Conservation (phyloP, 306 rosid genomes). For the Neltuma alba region DNA sequence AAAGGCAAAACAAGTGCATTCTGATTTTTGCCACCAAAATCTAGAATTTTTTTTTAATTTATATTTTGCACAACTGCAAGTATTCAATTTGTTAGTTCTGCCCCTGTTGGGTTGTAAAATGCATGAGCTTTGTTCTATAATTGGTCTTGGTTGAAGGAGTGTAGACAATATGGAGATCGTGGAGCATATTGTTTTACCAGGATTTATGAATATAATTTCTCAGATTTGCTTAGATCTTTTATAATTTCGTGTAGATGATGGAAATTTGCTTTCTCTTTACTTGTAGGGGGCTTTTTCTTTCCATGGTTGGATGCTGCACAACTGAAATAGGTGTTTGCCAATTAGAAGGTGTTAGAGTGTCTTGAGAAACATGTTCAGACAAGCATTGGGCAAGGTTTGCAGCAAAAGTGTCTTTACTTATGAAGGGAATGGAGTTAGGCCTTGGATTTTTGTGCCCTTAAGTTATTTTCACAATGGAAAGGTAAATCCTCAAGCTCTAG, state of each 20-base stretch:
- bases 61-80: not conserved
- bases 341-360: constrained; percentile 9
- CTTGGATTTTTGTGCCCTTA: constrained; percentile 54
- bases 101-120: not conserved
- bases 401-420: constrained; percentile 40
- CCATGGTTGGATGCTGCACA: not conserved
- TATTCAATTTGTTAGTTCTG: not conserved
- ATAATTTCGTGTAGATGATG: not conserved
- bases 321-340: constrained; percentile 15
- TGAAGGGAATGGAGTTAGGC: constrained; percentile 50
- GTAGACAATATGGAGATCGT: not conserved
- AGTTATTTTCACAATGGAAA: constrained; percentile 60
- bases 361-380: constrained; percentile 63
- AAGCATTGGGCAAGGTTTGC: constrained; percentile 50
- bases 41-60: not conserved
- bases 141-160: not conserved
- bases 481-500: constrained; percentile 44
- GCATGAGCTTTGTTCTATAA: not conserved
- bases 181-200: not conserved
- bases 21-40: not conserved
- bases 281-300: not conserved
- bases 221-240: not conserved
- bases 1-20: not conserved
- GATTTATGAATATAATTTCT: no score
- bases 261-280: not conserved